A percentile compares a stretch with the other conserved stretches of the same genome.
phyloP scores from a whole-genome alignment of 1,284 basidiomycete genomes.

The Rhodotorula sp. region DNA sequence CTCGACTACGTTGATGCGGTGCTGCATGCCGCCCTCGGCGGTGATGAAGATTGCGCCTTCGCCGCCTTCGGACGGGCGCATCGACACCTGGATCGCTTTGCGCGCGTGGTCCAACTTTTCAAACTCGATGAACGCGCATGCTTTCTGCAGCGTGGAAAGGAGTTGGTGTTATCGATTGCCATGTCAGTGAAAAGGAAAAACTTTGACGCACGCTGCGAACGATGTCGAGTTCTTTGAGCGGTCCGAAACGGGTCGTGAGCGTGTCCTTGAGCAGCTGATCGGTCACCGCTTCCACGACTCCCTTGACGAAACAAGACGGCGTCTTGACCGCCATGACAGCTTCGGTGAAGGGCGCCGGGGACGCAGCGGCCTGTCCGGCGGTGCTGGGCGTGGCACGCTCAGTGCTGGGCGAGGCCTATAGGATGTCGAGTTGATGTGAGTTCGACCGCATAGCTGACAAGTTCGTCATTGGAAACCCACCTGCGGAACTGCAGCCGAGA shows the following conservation, averaged over 20 bases:
- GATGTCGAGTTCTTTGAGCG: conserved; percentile 83
- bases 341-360: conserved; percentile 12
- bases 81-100: conserved; percentile 73
- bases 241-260: conserved; percentile 72
- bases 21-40: conserved; percentile 6
- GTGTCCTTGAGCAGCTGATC: conserved; percentile 60
- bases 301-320: conserved; percentile 83
- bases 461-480: conserved; percentile 4
- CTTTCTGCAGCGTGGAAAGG: conserved; percentile 55
- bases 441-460: too few relatives aligned
- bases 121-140: conserved; percentile 95
- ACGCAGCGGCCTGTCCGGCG: not conserved
- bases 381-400: not conserved
- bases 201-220: conserved; percentile 57
- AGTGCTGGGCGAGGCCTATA: not conserved
- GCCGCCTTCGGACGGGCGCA: conserved; percentile 67
- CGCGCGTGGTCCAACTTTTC: conserved; percentile 71
- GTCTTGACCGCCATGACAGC: conserved; percentile 60
- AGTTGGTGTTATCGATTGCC: not conserved
- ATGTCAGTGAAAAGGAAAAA: too few relatives aligned
- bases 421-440: not conserved
- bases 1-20: conserved; percentile 34
- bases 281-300: conserved; percentile 71
- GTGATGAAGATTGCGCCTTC: conserved; percentile 62
- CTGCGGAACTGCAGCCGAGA: conserved; percentile 19